phyloP scores from a whole-genome alignment of 495 filamentous ascomycete genomes.

The Xylaria bambusicola region DNA sequence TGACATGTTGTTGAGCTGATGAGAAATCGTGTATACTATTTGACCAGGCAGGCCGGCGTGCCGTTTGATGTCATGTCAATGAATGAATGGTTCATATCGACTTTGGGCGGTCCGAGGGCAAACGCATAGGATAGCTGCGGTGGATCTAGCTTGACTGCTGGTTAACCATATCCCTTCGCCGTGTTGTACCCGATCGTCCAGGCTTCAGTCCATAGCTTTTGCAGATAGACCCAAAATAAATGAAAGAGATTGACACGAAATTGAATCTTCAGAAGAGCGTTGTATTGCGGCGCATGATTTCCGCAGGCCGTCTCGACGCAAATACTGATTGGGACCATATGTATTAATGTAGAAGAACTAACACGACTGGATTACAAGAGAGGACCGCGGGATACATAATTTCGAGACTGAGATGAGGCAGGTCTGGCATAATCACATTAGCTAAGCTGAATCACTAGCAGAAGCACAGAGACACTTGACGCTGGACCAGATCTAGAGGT shows the following conservation, averaged over 20 bases:
- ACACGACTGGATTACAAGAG: too few species aligned
- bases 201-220: constrained; percentile 17
- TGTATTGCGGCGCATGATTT: neutral
- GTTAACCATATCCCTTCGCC: constrained; percentile 20
- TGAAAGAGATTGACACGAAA: neutral
- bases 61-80: constrained; percentile 3
- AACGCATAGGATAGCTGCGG: constrained; percentile 21
- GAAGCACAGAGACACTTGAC: too few species aligned
- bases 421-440: too few species aligned
- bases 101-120: constrained; percentile 19
- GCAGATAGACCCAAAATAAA: constrained; percentile 5
- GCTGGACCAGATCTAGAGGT: too few species aligned
- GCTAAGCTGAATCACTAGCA: too few species aligned
- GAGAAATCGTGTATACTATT: constrained; percentile 2
- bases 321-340: too few species aligned
- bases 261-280: neutral
- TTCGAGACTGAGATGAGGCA: too few species aligned
- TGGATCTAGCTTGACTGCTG: constrained; percentile 19
- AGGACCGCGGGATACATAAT: too few species aligned
- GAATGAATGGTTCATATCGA: constrained; percentile 4
- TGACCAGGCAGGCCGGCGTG: constrained; percentile 10
- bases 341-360: too few species aligned
- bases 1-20: constrained; percentile 12
- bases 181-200: constrained; percentile 22
- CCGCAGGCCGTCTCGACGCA: too few species aligned